Conservation (phyloP, 345 rosid species). For the Eucalyptus viminalis region DNA sequence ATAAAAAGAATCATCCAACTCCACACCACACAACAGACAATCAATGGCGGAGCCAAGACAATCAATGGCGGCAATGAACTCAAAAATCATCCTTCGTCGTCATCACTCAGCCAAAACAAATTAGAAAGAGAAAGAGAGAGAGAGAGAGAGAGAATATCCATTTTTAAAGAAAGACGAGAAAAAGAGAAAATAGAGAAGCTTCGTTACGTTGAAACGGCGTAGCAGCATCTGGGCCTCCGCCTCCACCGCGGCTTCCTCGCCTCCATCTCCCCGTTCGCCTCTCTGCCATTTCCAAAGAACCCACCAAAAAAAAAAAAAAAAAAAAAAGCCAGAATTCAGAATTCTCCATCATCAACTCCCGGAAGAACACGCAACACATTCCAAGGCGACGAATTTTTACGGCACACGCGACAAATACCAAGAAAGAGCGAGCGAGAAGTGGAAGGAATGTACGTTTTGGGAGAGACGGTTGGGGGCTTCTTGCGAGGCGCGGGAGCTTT, state of each 20-base stretch:
- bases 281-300: conserved; percentile 11
- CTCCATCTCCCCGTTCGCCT: conserved; percentile 3
- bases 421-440: not conserved
- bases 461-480: conserved; percentile 2
- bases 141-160: not conserved
- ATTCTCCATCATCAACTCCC: not conserved
- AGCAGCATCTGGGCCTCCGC: conserved; percentile 35
- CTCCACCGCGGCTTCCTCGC: conserved; percentile 9
- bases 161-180: not conserved
- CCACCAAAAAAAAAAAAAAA: not conserved
- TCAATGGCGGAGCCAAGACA: not conserved
- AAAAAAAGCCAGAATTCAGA: not conserved
- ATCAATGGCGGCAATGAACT: not conserved
- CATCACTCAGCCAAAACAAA: not conserved
- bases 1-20: not conserved
- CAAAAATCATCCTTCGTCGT: not conserved
- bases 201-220: conserved; percentile 22
- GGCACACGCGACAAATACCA: not conserved
- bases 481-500: conserved; percentile 19
- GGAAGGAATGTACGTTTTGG: conserved; percentile 1
- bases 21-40: not conserved
- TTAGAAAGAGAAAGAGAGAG: not conserved
- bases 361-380: not conserved
- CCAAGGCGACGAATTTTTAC: not conserved
- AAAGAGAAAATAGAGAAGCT: not conserved